Evolutionary conservation across 2,329 filamentous ascomycete genomes (phyloP), one percentile per base, ranked within the genome.

Genomic region (Epichloe sp.): DNA sequence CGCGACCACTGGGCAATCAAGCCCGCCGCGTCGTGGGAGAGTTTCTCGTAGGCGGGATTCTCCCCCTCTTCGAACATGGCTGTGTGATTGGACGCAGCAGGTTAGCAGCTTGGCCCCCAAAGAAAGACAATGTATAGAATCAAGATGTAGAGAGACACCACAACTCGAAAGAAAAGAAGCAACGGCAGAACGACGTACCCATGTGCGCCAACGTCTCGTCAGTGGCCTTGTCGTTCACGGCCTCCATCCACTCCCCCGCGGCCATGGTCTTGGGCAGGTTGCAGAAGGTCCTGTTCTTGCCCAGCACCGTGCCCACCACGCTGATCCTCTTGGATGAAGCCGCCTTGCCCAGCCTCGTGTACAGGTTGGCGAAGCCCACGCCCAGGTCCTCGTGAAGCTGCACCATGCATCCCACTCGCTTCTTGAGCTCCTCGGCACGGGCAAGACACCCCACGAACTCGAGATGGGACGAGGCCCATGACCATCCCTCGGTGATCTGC

Each of bases 391-490:
- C 65, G 36, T 81, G 75, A 19, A 90, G 70, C 53, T 75, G 73
- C n/a, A 79, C 74, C 64, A 96, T 74, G 54, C 72, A 76, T n/a
- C 74, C 70, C 10, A 95, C 75, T 35, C 93, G 80, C 61, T 81
- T 78, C 58, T 83, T 82, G 56, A 97, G 72, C 62, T 95, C 89
- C 59, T 90, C 85, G 4, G 81, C 82, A n/a, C 87, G 82, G 46
- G 86, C 85, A 7, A 98, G 77, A 61, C 88, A 94, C 2, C 89
- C 88, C 1, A 97, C 87, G 61, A 97, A 98, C 65, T 93, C 87
- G 26, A 98, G 79, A 67, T 98, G 93, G 37, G 87, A 93, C 15
- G 85, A 81, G 14, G 87, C 87, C 89, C 90, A 97, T 10, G 74
- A 74, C 71, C 83, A 83, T 7, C 90, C 86, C 53, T 84, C 76